phyloP scores from a whole-genome alignment of 352 stramenopile species.

The Phytophthora idaei region DNA sequence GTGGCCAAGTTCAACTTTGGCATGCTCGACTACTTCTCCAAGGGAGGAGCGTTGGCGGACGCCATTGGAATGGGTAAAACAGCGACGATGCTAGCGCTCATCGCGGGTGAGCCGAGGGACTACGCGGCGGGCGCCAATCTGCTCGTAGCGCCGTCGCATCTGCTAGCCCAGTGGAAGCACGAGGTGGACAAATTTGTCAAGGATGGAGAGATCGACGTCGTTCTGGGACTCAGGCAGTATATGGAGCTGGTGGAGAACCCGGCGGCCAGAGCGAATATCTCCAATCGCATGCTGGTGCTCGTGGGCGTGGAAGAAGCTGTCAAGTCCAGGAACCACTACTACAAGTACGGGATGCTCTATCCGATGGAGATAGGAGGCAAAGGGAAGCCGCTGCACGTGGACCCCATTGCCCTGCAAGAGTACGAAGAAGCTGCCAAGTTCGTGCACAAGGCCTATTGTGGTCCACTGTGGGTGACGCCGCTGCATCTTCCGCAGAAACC shows the following conservation, averaged over 20 bases:
- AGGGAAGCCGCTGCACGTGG: constrained; percentile 49
- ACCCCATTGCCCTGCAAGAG: constrained; percentile 48
- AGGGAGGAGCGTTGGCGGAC: constrained; percentile 74
- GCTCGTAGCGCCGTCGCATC: constrained; percentile 77
- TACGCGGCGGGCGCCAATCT: constrained; percentile 59
- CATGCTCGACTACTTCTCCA: constrained; percentile 73
- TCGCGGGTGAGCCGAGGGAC: constrained; percentile 66
- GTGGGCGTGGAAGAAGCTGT: constrained; percentile 79
- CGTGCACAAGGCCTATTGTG: constrained; percentile 82
- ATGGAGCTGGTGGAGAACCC: constrained; percentile 47
- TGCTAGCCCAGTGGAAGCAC: constrained; percentile 81
- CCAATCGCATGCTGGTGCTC: constrained; percentile 83
- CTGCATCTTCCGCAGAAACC: constrained; percentile 71
- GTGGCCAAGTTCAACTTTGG: constrained; percentile 80
- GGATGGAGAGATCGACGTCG: constrained; percentile 68
- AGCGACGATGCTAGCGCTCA: constrained; percentile 78
- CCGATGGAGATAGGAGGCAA: constrained; percentile 39
- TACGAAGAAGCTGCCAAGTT: constrained; percentile 83
- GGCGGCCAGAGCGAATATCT: constrained; percentile 41
- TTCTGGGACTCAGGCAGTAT: constrained; percentile 67
- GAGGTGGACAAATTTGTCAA: constrained; percentile 84
- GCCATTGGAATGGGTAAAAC: constrained; percentile 88
- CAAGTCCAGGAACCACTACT: constrained; percentile 62
- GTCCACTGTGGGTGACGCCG: constrained; percentile 66
- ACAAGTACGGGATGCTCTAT: constrained; percentile 69